Percentiles rank a stretch among this genome's conserved stretches.
These are phyloP conservation scores for Suillus cothurnatus DNA, from an alignment of 768 basidiomycete species.

Conservation along the genomic window DNA sequence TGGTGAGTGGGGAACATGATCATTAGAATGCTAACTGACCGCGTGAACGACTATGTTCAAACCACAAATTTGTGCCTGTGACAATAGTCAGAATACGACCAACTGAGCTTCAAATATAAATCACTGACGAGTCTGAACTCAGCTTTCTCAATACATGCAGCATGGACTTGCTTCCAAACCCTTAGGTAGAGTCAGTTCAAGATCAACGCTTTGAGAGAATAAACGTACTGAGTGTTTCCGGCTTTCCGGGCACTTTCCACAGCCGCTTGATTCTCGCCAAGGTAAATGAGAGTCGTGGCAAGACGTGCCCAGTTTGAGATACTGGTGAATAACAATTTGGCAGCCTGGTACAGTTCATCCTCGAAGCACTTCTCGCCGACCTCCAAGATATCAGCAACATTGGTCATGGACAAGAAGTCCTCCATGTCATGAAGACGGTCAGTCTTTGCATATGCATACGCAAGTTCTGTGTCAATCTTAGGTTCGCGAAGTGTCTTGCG, in stretches of 20 bases:
- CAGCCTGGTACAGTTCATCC: slow-evolving; percentile 95
- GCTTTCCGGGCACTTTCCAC: slow-evolving; percentile 99
- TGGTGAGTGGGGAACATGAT: slow-evolving; percentile 9
- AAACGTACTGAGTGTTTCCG: slow-evolving; percentile 91
- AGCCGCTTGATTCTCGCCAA: slow-evolving; percentile 96
- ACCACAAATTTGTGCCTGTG: slow-evolving; percentile 95
- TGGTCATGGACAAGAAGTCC: slow-evolving; percentile 97
- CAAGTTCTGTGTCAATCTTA: slow-evolving; percentile 96
- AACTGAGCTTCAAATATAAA: not conserved
- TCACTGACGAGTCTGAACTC: slow-evolving; percentile 84
- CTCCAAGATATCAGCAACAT: slow-evolving; percentile 94
- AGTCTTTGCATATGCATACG: slow-evolving; percentile 97
- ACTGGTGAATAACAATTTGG: slow-evolving; percentile 92
- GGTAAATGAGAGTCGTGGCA: slow-evolving; percentile 97
- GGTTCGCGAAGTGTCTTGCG: slow-evolving; percentile 96
- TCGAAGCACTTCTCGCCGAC: slow-evolving; percentile 99
- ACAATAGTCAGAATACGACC: slow-evolving; percentile 12
- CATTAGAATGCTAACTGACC: slow-evolving; percentile 26
- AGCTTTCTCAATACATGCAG: slow-evolving; percentile 95
- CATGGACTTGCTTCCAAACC: slow-evolving; percentile 99
- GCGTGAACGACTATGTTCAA: slow-evolving; percentile 97
- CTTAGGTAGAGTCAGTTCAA: slow-evolving; percentile 39
- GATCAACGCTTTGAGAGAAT: not conserved
- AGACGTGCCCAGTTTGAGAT: slow-evolving; percentile 99
- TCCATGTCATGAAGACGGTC: slow-evolving; percentile 99